phyloP scores from a whole-genome alignment of 2,329 filamentous ascomycete genomes.

The Chaetothyriales sp. region DNA sequence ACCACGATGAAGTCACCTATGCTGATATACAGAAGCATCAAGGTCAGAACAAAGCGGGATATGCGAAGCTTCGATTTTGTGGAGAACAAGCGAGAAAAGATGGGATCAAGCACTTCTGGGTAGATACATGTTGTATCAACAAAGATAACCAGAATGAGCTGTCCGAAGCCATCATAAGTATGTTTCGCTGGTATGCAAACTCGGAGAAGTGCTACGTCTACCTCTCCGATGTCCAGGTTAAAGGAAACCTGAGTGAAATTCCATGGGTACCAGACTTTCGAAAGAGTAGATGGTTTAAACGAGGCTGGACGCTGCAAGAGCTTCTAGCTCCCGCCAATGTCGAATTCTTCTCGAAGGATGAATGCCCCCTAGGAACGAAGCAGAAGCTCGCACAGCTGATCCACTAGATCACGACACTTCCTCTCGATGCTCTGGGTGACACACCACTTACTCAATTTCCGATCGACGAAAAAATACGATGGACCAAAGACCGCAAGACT shows the following conservation, averaged over 20 bases:
- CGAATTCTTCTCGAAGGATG: conserved; percentile 16
- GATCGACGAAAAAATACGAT: conserved; percentile 16
- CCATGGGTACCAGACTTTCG: neutral
- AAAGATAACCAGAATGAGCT: conserved; percentile 20
- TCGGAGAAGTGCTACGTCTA: conserved; percentile 6
- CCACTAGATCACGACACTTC: conserved; percentile 16
- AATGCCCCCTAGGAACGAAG: conserved; percentile 15
- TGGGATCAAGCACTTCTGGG: conserved; percentile 21
- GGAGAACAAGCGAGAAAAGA: conserved; percentile 15
- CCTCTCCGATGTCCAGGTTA: conserved; percentile 1
- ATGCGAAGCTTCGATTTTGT: conserved; percentile 7
- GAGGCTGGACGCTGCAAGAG: conserved; percentile 12
- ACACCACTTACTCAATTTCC: conserved; percentile 10
- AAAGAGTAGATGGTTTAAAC: conserved; percentile 6
- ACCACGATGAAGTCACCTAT: conserved; percentile 6
- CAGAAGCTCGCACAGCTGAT: conserved; percentile 13
- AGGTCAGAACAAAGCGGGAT: conserved; percentile 4
- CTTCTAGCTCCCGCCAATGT: conserved; percentile 18
- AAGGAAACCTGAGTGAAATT: neutral
- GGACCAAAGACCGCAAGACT: conserved; percentile 12
- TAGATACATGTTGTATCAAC: conserved; percentile 27
- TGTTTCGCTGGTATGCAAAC: conserved; percentile 7
- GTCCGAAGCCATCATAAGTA: conserved; percentile 4
- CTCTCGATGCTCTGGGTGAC: conserved; percentile 10
- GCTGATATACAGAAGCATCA: conserved; percentile 2